Conservation (phyloP, 768 basidiomycete species). For the Trametes sanguinea region DNA sequence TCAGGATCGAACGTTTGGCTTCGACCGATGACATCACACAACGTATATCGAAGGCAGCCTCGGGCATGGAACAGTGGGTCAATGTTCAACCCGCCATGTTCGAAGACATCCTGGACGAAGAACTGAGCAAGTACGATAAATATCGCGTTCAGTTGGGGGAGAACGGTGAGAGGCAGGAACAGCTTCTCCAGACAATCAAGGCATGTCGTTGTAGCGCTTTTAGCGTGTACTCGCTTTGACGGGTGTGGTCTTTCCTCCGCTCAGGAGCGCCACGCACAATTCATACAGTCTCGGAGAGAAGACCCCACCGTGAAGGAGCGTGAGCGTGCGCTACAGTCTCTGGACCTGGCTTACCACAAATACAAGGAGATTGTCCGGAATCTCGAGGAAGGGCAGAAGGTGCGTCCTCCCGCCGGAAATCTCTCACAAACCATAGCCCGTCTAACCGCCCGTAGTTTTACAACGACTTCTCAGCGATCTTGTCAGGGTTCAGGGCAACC, state of each 20-base stretch:
- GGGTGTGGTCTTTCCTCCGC: no score
- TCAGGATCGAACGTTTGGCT: constrained; percentile 61
- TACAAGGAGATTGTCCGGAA: constrained; percentile 85
- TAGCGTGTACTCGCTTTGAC: no score
- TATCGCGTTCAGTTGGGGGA: constrained; percentile 57
- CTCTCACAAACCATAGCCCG: not conserved
- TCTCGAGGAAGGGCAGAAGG: constrained; percentile 87
- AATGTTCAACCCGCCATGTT: constrained; percentile 87
- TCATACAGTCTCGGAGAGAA: constrained; percentile 75
- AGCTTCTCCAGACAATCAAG: constrained; percentile 66
- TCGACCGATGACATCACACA: constrained; percentile 73
- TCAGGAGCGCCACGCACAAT: constrained; percentile 68
- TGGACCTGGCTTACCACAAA: constrained; percentile 85
- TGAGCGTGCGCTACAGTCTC: constrained; percentile 76
- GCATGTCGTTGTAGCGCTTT: constrained; percentile 39
- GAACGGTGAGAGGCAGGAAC: constrained; percentile 60
- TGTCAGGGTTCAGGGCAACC: constrained; percentile 72
- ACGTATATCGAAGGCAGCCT: constrained; percentile 65
- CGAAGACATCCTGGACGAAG: constrained; percentile 77
- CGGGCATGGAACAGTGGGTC: constrained; percentile 61
- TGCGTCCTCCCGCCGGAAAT: constrained; percentile 31
- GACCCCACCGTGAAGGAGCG: constrained; percentile 79
- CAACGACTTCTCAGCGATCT: constrained; percentile 74
- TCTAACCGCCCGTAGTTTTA: constrained; percentile 66
- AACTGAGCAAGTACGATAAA: constrained; percentile 79